phyloP scores from a whole-genome alignment of 2,329 filamentous ascomycete species.

The Didymella lethalis region DNA sequence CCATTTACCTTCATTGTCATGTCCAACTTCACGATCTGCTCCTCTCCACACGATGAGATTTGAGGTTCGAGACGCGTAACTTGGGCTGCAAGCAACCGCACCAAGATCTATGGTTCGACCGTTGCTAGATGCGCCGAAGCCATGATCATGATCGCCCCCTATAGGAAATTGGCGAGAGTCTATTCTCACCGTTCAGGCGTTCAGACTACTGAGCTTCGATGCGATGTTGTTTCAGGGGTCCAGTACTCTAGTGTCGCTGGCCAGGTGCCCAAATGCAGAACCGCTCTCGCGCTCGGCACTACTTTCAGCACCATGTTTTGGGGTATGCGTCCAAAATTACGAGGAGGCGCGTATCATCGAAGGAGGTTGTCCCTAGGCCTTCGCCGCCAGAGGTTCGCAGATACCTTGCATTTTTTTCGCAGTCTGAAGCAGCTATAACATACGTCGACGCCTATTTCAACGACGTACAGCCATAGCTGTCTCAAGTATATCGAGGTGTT shows the following conservation, averaged over 20 bases:
- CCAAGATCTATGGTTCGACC: slow-evolving; percentile 11
- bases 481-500: slow-evolving; percentile 32
- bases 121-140: slow-evolving; percentile 14
- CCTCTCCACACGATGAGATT: slow-evolving; percentile 10
- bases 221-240: slow-evolving; percentile 10
- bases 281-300: slow-evolving; percentile 4
- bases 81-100: slow-evolving; percentile 10
- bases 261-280: slow-evolving; percentile 8
- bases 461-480: slow-evolving; percentile 29
- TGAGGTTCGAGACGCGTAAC: slow-evolving; percentile 10
- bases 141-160: slow-evolving; percentile 7
- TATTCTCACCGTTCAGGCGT: slow-evolving; percentile 17
- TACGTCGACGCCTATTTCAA: slow-evolving; percentile 19
- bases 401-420: slow-evolving; percentile 1
- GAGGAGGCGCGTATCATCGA: slow-evolving; percentile 11
- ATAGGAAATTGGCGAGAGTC: slow-evolving; percentile 5
- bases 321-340: slow-evolving; percentile 7
- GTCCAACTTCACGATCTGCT: slow-evolving; percentile 16
- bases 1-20: slow-evolving; percentile 2
- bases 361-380: slow-evolving; percentile 3
- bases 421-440: slow-evolving; percentile 26
- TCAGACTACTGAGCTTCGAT: slow-evolving; percentile 4
- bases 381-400: slow-evolving; percentile 6
- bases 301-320: slow-evolving; percentile 9
- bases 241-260: background rate